Evolutionary conservation across 2,329 filamentous ascomycete genomes (phyloP).

Genomic region (Cryphonectria carpinicola): DNA sequence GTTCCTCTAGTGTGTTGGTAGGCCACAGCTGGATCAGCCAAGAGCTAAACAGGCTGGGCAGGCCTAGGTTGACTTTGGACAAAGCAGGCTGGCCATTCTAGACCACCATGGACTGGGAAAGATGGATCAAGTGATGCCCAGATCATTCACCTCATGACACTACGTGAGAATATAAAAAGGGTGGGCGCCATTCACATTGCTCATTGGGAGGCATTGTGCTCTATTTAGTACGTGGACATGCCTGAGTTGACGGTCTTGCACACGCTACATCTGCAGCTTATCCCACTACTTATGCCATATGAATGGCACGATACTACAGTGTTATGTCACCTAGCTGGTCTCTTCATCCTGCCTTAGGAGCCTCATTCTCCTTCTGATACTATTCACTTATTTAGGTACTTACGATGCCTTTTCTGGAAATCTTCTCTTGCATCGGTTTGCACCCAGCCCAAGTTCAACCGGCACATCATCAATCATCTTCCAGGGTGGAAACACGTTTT

Average conservation of each 20-base stretch:
- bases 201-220: too few species aligned
- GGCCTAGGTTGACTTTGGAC: too few species aligned
- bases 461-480: neutral
- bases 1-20: too few species aligned
- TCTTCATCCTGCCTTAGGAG: neutral
- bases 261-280: neutral
- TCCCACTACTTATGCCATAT: neutral
- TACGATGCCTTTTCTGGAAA: neutral
- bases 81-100: too few species aligned
- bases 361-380: neutral
- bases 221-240: neutral
- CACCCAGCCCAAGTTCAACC: too few species aligned
- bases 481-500: neutral
- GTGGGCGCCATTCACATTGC: too few species aligned
- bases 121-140: too few species aligned
- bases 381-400: neutral
- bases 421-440: neutral
- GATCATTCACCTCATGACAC: too few species aligned
- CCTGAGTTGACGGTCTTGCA: neutral
- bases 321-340: neutral
- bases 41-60: too few species aligned
- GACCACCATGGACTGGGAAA: too few species aligned
- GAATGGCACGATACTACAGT: neutral
- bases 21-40: too few species aligned
- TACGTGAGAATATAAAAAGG: neutral